Conservation (phyloP, 192 early-diverging fungal genomes). For the Coemansia sp. region DNA sequence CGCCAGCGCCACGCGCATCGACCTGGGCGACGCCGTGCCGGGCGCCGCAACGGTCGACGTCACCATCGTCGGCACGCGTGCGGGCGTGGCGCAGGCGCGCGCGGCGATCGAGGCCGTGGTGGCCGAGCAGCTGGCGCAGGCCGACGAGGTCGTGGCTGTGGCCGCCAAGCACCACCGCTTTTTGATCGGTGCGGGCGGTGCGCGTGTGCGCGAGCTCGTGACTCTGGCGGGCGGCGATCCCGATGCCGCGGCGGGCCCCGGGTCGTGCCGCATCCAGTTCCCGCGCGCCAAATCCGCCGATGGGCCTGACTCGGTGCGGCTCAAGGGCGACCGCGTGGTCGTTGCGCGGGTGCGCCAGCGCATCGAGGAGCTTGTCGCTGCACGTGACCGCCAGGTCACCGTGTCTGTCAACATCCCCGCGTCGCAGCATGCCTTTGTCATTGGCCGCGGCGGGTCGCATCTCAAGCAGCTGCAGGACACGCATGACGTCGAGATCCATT, state of each 20-base stretch:
- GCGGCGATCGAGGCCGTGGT: constrained; percentile 63
- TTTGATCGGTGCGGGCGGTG: constrained; percentile 69
- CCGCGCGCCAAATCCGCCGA: constrained; percentile 45
- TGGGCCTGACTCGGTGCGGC: constrained; percentile 61
- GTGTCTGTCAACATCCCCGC: constrained; percentile 68
- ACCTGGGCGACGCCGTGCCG: constrained; percentile 54
- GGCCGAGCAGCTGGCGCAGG: constrained; percentile 62
- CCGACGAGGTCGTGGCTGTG: constrained; percentile 56
- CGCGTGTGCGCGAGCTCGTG: constrained; percentile 67
- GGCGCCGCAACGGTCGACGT: constrained; percentile 45
- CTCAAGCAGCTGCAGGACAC: constrained; percentile 73
- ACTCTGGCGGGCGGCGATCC: constrained; percentile 60
- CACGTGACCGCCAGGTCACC: constrained; percentile 64
- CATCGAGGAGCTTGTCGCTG: constrained; percentile 57
- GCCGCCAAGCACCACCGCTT: constrained; percentile 63
- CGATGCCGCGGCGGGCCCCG: constrained; percentile 55
- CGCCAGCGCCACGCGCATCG: constrained; percentile 73
- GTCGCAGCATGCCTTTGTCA: constrained; percentile 77
- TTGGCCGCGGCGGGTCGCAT: constrained; percentile 74
- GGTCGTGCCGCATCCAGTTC: constrained; percentile 65
- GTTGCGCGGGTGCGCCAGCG: constrained; percentile 51
- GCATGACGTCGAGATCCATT: constrained; percentile 68
- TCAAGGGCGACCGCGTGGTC: constrained; percentile 64
- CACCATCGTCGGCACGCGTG: constrained; percentile 59
- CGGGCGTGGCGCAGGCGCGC: constrained; percentile 60